phyloP scores from a whole-genome alignment of 2,329 filamentous ascomycete species.

The Phialophora expanda region DNA sequence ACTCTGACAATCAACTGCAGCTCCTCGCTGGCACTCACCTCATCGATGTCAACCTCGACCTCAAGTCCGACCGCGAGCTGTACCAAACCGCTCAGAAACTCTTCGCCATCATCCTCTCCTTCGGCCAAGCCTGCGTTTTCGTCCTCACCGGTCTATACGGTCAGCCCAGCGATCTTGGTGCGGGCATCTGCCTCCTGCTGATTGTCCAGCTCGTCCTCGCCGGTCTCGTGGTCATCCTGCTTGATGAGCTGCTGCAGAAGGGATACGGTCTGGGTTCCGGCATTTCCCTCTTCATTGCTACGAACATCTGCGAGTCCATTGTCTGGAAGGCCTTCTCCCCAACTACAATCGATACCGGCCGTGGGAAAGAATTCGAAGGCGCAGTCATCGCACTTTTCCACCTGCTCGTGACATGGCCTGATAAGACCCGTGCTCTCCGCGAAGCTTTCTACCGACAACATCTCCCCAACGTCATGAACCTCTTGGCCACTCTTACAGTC shows the following conservation, averaged over 20 bases:
- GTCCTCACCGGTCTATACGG: slow-evolving; percentile 98
- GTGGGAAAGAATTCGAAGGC: slow-evolving; percentile 98
- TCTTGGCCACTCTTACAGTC: slow-evolving; percentile 87
- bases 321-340: slow-evolving; percentile 99
- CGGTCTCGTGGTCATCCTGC: slow-evolving; percentile 97
- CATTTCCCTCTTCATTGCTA: slow-evolving; percentile 99
- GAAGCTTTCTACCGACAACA: slow-evolving; percentile 99
- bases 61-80: slow-evolving; percentile 99
- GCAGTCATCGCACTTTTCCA: slow-evolving; percentile 98
- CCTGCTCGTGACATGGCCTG: slow-evolving; percentile 95
- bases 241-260: slow-evolving; percentile 99
- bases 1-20: slow-evolving; percentile 44
- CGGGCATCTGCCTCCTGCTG: slow-evolving; percentile 96
- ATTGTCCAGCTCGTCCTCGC: slow-evolving; percentile 98
- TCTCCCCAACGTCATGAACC: slow-evolving; percentile 99
- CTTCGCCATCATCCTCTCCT: slow-evolving; percentile 95
- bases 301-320: slow-evolving; percentile 99
- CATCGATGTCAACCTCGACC: slow-evolving; percentile 99
- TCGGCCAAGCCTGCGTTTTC: slow-evolving; percentile 96
- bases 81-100: slow-evolving; percentile 99
- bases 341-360: slow-evolving; percentile 98
- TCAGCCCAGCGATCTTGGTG: slow-evolving; percentile 92
- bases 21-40: slow-evolving; percentile 98
- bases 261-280: slow-evolving; percentile 97
- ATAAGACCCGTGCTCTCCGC: slow-evolving; percentile 97